These are phyloP conservation scores for Plantago coronopus DNA, from an alignment of 305 asterid species.

Conservation along the genomic window DNA sequence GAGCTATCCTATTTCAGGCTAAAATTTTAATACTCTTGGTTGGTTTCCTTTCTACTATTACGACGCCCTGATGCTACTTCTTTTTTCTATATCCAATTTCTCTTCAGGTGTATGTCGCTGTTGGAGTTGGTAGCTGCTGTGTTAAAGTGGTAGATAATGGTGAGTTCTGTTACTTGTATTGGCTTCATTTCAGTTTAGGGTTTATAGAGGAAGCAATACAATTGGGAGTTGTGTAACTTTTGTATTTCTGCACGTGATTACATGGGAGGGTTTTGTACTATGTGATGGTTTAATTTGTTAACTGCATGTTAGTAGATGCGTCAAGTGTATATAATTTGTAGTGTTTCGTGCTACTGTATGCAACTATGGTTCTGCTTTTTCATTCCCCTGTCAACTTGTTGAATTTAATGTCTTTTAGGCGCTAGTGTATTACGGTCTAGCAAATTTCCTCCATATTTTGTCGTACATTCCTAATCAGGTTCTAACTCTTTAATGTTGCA, in stretches of 20 bases:
- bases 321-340: not conserved
- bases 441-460: conserved; percentile 1
- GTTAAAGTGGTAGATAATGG: conserved; percentile 88
- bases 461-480: conserved; percentile 13
- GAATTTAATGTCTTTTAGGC: not conserved
- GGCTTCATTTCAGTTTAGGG: conserved; percentile 14
- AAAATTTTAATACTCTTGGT: conserved; percentile 6
- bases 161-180: conserved; percentile 27
- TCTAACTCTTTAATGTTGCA: conserved; percentile 26
- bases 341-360: conserved; percentile 10
- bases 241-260: not conserved
- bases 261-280: not conserved
- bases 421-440: not conserved
- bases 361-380: conserved; percentile 4
- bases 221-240: conserved; percentile 12
- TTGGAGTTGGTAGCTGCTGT: conserved; percentile 60
- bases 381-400: conserved; percentile 3
- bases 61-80: conserved; percentile 1
- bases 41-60: not conserved
- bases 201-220: conserved; percentile 10
- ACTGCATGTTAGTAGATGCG: too few species aligned
- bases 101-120: conserved; percentile 61
- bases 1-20: not conserved
- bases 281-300: not conserved
- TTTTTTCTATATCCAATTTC: conserved; percentile 18